These are phyloP conservation scores for Cercospora zeina DNA, from an alignment of 2,329 filamentous ascomycete genomes.

Conservation along the genomic window DNA sequence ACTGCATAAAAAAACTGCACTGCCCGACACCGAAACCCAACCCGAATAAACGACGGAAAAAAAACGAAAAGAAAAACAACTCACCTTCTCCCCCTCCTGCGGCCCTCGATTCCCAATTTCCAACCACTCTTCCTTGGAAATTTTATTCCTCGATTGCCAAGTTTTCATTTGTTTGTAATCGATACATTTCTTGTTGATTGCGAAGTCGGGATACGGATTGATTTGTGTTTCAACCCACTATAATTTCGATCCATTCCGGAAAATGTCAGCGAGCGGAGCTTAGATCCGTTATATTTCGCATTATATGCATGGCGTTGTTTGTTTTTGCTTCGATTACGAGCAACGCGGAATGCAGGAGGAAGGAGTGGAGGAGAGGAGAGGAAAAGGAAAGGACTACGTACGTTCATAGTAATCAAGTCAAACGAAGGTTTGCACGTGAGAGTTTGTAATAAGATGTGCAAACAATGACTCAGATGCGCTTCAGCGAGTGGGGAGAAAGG, in stretches of 20 bases:
- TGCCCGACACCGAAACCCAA: too few species aligned
- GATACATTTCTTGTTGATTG: slow-evolving; percentile 13
- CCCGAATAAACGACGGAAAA: not conserved
- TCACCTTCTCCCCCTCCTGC: not conserved
- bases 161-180: slow-evolving; percentile 4
- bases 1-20: too few species aligned
- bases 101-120: slow-evolving; percentile 7
- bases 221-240: slow-evolving; percentile 14
- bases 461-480: slow-evolving; percentile 6
- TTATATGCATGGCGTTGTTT: not conserved
- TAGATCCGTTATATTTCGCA: too few species aligned
- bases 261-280: not conserved
- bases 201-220: slow-evolving; percentile 11
- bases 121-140: slow-evolving; percentile 8
- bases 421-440: slow-evolving; percentile 11
- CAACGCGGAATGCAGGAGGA: not conserved
- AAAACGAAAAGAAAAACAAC: not conserved
- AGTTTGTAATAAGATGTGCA: slow-evolving; percentile 10
- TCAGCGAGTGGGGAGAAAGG: slow-evolving; percentile 4
- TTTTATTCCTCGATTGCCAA: slow-evolving; percentile 6
- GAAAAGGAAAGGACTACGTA: not conserved
- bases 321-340: not conserved
- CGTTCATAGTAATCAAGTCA: slow-evolving; percentile 12
- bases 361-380: not conserved
- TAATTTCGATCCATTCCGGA: too few species aligned